Evolutionary conservation across 352 stramenopile genomes (phyloP).

Genomic region (Globisporangium splendens): DNA sequence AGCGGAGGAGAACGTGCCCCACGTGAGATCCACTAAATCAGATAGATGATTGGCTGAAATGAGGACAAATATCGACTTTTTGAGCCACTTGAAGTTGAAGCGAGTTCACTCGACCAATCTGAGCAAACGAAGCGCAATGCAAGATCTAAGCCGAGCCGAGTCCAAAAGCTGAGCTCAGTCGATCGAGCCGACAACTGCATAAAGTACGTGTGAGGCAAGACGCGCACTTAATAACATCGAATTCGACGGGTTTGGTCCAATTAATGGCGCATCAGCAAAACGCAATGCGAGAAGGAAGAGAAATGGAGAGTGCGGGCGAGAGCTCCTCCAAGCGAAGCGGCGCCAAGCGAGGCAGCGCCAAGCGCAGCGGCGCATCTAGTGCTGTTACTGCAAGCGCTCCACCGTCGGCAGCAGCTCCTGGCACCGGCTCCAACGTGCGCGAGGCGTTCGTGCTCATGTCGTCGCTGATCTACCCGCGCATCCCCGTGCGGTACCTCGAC

Average conservation of each 20-base stretch:
- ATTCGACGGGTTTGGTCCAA: neutral
- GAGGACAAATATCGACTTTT: neutral
- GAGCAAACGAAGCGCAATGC: neutral
- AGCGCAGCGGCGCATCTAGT: too few relatives aligned
- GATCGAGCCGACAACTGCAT: neutral
- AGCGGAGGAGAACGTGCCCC: constrained; percentile 1
- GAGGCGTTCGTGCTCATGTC: constrained; percentile 82
- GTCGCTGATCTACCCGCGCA: constrained; percentile 58
- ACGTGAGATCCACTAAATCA: neutral
- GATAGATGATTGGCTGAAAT: neutral
- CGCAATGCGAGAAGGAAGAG: neutral
- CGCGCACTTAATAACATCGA: neutral
- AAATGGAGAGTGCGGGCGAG: too few relatives aligned
- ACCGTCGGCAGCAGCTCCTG: constrained; percentile 7
- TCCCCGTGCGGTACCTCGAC: constrained; percentile 68
- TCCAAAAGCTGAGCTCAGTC: neutral
- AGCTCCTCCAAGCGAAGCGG: neutral
- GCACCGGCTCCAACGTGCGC: constrained; percentile 54
- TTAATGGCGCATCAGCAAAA: neutral
- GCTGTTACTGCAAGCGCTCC: neutral
- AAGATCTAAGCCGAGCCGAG: neutral
- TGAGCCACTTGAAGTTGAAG: constrained; percentile 5
- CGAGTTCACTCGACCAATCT: neutral
- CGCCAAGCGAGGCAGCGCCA: neutral
- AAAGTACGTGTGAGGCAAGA: too few relatives aligned